Base-by-base conservation (phyloP, 2,329 filamentous ascomycete species). In the Colletotrichum sp. region DNA sequence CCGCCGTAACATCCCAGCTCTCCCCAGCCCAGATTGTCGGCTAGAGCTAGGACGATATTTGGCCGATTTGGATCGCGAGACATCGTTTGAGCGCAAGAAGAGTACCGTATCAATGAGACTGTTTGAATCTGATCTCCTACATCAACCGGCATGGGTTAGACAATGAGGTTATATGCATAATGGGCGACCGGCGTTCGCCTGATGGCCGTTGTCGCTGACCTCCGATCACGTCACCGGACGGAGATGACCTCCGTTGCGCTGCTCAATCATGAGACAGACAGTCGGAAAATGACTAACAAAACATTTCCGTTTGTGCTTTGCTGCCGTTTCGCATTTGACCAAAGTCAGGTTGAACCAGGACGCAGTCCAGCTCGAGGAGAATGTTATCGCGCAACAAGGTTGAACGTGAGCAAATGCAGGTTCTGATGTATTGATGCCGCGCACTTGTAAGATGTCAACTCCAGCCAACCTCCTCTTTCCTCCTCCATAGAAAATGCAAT, bases 11-110 rank as follows among this genome's bases (percentile, higher is more conserved):
- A 84, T 2, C 82, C 83, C 6, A 85, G 78, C 63, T 84, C 83
- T 16, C 83, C 83, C 83, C 82, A 84, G 71, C 83, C 83, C 13
- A 84, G 82, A 68, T 84, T 84, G 52, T 85, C 83, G n/a, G 83
- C 83, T 1, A 84, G 76, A 71, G 81, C 79, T n/a, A 84, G 80
- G 3, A 83, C 78, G 39, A 84, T 74, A 16, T 84, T 84, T 8
- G 83, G 83, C 30, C 77, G 77, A 43, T 59, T 61, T 3, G 77
- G 74, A 34, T 81, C 78, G 12, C 43, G 74, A 7, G 80, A 80
- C 79, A 80, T 80, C 9, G 2, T 65, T 4, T 4, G 26, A n/a
- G 21, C 16, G 24, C 24, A 36, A 16, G 13, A 10, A 21, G 8
- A 30, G 21, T 14, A n/a, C n/a, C 12, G 18, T 8, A 26, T 36